These are phyloP conservation scores for Penicillium taxi DNA, from an alignment of 495 filamentous ascomycete species.

Conservation along the genomic window DNA sequence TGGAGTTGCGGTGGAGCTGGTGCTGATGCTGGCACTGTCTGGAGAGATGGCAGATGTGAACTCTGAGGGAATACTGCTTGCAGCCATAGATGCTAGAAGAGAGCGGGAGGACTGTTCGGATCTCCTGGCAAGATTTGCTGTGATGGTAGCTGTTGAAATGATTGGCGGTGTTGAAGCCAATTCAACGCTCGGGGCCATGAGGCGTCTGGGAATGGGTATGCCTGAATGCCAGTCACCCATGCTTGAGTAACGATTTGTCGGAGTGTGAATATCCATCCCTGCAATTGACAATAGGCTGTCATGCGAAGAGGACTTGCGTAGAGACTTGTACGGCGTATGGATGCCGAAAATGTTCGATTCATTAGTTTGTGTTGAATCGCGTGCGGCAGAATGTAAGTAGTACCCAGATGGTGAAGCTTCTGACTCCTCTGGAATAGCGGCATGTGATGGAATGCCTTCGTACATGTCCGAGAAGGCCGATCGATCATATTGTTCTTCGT, in stretches of 20 bases:
- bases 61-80: constrained; percentile 11
- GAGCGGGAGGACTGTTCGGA: constrained; percentile 26
- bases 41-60: constrained; percentile 16
- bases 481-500: constrained; percentile 20
- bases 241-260: constrained; percentile 27
- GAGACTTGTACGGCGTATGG: constrained; percentile 13
- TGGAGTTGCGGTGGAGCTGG: constrained; percentile 16
- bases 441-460: constrained; percentile 17
- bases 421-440: constrained; percentile 37
- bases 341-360: constrained; percentile 12
- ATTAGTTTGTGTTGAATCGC: neutral
- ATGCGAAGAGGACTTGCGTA: constrained; percentile 39
- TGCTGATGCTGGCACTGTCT: constrained; percentile 23
- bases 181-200: constrained; percentile 28
- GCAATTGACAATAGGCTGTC: constrained; percentile 46
- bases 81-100: constrained; percentile 36
- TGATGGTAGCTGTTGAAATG: constrained; percentile 38
- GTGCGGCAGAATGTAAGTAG: constrained; percentile 5
- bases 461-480: constrained; percentile 4
- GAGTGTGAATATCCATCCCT: constrained; percentile 45
- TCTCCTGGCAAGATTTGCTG: constrained; percentile 25
- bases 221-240: constrained; percentile 27
- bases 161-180: constrained; percentile 35
- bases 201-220: constrained; percentile 28
- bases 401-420: constrained; percentile 20